Evolutionary conservation across 2,329 filamentous ascomycete species (phyloP), one percentile per base, ranked within the genome.

Genomic region (Botrytis fragariae): DNA sequence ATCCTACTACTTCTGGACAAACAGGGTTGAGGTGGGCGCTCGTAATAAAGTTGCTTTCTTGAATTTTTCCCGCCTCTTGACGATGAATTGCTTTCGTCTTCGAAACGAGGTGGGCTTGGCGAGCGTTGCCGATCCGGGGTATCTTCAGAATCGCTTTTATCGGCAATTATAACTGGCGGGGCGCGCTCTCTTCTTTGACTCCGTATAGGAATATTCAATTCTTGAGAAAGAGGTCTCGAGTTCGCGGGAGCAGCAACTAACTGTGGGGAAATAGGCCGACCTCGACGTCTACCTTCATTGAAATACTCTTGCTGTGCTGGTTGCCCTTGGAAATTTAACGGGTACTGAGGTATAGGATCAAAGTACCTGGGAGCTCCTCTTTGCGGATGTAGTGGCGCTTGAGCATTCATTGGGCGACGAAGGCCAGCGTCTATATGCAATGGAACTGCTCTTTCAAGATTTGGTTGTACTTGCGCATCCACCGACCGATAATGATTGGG

Each of bases 351-450:
- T 51, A 12, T 25, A 2, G 45, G 22, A 25, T 51, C 4, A 51
- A 4, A 12, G 4, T 51, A 51, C 3, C 22, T 14, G 45, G 45
- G 45, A 25, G 22, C 45, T 51, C 0, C 45, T 25, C 22, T 2
- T 51, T 51, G 45, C 22, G 10, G 45, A 25, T 51, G 22, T 12
- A 4, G 10, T 60, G 32, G 57, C 20, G 35, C 32, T 37, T 3
- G 18, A 60, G 32, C 18, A 35, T 60, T 20, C 29, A 12, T 35
- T 22, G 29, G 9, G 3, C 18, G 57, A 60, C 8, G 9, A 60
- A 2, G 8, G 5, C 10, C 29, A 59, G 9, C 4, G 0, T 12
- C 18, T 3, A 22, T 1, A 6, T 35, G 4, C 8, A 22, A n/a
- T n/a, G n/a, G n/a, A n/a, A n/a, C 20, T 59, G 1, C 1, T 35